Conservation (phyloP, 176 grass and related monocot species). For the Neostapfia colusana region DNA sequence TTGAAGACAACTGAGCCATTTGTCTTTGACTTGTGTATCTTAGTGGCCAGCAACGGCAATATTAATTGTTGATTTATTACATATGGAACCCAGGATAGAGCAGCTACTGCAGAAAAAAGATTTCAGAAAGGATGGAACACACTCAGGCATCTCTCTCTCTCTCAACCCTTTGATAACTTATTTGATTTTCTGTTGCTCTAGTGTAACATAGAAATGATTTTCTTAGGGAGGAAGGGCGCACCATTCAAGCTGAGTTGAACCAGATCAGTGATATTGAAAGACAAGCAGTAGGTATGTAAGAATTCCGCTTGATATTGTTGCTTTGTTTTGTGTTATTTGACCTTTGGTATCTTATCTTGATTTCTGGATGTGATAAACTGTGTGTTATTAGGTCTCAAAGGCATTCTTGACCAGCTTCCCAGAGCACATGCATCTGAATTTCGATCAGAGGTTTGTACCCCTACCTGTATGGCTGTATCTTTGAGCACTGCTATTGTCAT, state of each 20-base stretch:
- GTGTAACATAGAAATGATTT: neutral
- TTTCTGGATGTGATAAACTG: constrained; percentile 3
- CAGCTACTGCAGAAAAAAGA: constrained; percentile 47
- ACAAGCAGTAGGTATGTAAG: constrained; percentile 51
- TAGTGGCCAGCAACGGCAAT: neutral
- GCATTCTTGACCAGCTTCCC: constrained; percentile 49
- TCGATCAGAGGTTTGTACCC: constrained; percentile 46
- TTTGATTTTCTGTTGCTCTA: constrained; percentile 2
- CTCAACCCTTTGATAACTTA: neutral
- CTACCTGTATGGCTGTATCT: neutral
- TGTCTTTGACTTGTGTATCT: neutral
- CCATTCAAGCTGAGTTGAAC: constrained; percentile 48
- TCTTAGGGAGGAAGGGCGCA: constrained; percentile 50
- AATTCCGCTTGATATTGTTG: neutral
- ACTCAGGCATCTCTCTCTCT: constrained; percentile 39
- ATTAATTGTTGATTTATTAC: constrained; percentile 10
- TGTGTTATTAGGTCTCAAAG: constrained; percentile 45
- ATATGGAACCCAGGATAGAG: constrained; percentile 48
- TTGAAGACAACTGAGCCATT: neutral
- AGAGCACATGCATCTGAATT: constrained; percentile 58
- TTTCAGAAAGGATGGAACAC: constrained; percentile 65
- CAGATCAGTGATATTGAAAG: constrained; percentile 54
- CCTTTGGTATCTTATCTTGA: neutral
- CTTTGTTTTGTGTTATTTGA: neutral
- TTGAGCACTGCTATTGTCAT: neutral